These are phyloP conservation scores for Colletotrichum tropicicola DNA, from an alignment of 2,329 filamentous ascomycete genomes.

Conservation along the genomic window DNA sequence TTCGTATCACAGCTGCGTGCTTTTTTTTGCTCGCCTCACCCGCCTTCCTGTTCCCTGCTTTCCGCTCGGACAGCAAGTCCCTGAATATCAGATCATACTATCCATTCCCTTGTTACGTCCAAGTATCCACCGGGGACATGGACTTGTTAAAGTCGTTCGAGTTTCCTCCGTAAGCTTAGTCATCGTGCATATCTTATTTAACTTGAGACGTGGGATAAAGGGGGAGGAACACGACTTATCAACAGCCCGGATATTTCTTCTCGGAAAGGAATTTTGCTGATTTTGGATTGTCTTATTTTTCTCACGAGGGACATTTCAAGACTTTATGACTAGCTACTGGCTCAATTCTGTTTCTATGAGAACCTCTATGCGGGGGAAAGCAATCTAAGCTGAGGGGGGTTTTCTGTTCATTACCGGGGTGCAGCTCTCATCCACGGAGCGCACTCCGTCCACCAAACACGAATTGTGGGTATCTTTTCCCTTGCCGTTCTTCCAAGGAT, in stretches of 20 bases:
- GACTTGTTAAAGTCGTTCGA: conserved; percentile 9
- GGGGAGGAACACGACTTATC: not conserved
- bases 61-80: not conserved
- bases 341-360: not conserved
- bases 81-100: conserved; percentile 18
- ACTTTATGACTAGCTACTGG: not conserved
- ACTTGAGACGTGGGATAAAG: not conserved
- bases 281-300: too few relatives aligned
- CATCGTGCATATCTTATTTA: conserved; percentile 12
- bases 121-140: conserved; percentile 15
- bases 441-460: not conserved
- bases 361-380: too few relatives aligned
- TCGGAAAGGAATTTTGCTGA: too few relatives aligned
- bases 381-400: too few relatives aligned
- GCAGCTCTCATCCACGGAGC: not conserved
- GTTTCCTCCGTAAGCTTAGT: conserved; percentile 10
- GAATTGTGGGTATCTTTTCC: not conserved
- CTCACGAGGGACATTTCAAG: not conserved
- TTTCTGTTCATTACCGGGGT: too few relatives aligned
- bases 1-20: not conserved
- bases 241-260: too few relatives aligned
- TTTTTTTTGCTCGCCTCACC: not conserved
- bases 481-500: not conserved
- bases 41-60: not conserved
- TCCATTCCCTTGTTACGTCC: conserved; percentile 3